Evolutionary conservation across 1,139 yeast species (phyloP), one percentile per base, ranked within the genome.

Genomic region (Spencermartinsiella ligniputridi): DNA sequence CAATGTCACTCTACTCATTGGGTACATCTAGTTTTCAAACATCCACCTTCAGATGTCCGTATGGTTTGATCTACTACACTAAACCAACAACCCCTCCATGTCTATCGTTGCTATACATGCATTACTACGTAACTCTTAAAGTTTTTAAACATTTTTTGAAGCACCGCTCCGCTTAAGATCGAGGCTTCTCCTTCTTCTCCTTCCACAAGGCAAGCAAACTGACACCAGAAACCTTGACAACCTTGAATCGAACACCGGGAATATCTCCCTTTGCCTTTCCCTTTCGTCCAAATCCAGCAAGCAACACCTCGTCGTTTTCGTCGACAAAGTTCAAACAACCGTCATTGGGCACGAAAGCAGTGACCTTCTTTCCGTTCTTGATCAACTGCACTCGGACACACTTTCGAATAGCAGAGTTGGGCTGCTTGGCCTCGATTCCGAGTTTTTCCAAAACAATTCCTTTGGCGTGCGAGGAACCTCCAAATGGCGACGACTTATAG

Each of bases 231-330:
- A 94, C 99, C 83, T 94, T 94, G 74, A 94, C 98, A 74, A 92
- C 97, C 88, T 92, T 92, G 88, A 92, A 92, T 85, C 98, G 90
- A 73, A 92, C 98, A 87, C 98, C 98, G 77, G 98, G 98, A 72
- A 92, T 90, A 89, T 92, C 98, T 84, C 99, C 98, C 96, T 94
- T 94, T 74, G 99, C 98, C 85, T 92, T 92, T 82, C 99, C 99
- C 85, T 96, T 92, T 81, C 98, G 89, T 87, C 99, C 99, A 88
- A 94, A 94, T 83, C 99, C 99, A 68, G 99, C 97, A 68, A 92
- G 81, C 43, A 37, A 81, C 67, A 92, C 98, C 78, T 92, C 97
- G 79, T 92, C 97, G 82, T 92, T 92, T 81, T 92, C 97, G 72
- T 92, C 98, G 68, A 92, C 97, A 67, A 84, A 92, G 92, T 92